These are phyloP conservation scores for Lasiosphaeria hispida DNA, from an alignment of 495 filamentous ascomycete species.

Conservation along the genomic window DNA sequence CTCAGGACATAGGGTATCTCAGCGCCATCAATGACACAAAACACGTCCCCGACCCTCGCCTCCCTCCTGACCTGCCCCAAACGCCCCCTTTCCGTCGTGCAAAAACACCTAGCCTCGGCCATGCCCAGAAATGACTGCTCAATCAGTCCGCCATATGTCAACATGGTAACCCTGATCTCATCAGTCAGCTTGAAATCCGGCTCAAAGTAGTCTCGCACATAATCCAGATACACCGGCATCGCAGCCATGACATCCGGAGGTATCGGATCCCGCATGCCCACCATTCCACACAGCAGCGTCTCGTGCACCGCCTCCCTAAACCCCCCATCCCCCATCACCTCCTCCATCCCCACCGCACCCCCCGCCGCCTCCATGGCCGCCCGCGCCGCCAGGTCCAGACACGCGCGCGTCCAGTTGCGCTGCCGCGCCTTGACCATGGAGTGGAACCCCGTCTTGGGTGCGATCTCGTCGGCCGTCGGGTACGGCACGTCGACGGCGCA, in stretches of 20 bases:
- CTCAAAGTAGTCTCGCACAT: background rate
- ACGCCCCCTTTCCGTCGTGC: constrained; percentile 18
- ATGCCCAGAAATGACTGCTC: constrained; percentile 2
- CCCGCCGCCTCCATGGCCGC: no score
- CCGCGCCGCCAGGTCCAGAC: background rate
- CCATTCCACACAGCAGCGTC: constrained; percentile 19
- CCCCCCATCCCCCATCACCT: background rate
- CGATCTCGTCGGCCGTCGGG: constrained; percentile 2
- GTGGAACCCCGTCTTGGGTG: background rate
- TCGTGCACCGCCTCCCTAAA: constrained; percentile 6
- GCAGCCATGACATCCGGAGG: constrained; percentile 8
- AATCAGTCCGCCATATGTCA: constrained; percentile 10
- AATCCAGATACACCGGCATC: constrained; percentile 15
- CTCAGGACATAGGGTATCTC: constrained; percentile 28
- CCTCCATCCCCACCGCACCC: background rate
- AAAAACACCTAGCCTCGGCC: constrained; percentile 13
- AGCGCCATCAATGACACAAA: constrained; percentile 28
- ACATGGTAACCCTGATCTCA: constrained; percentile 1
- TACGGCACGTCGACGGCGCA: constrained; percentile 7
- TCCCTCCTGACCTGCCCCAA: constrained; percentile 12
- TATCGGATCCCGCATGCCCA: constrained; percentile 18
- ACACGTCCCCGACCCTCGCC: constrained; percentile 19
- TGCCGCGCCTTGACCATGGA: background rate
- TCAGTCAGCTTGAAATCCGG: background rate
- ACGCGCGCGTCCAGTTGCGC: constrained; percentile 1